Evolutionary conservation across 768 basidiomycete species (phyloP).

Genomic region (Daedaleopsis sinensis): DNA sequence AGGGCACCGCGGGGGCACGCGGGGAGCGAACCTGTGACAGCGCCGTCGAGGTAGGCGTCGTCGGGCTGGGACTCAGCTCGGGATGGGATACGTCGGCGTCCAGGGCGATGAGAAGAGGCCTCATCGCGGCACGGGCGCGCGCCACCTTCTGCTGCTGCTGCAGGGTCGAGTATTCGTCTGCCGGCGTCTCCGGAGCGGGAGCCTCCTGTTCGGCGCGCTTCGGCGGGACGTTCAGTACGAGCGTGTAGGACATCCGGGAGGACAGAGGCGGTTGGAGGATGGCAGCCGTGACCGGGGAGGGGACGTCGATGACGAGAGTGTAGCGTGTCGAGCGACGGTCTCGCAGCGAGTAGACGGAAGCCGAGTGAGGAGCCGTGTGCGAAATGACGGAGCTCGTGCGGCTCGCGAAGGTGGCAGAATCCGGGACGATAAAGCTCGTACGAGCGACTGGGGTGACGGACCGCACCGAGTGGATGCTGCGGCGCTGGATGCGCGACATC

Average conservation of each 20-base stretch:
- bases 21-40: slow-evolving; percentile 15
- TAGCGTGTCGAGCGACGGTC: neutral
- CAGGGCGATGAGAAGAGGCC: neutral
- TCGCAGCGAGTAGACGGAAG: neutral
- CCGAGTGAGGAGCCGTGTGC: slow-evolving; percentile 1
- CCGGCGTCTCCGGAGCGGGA: slow-evolving; percentile 2
- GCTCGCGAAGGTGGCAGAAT: no score
- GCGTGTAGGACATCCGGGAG: neutral
- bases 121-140: slow-evolving; percentile 13
- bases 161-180: slow-evolving; percentile 6
- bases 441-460: slow-evolving; percentile 4
- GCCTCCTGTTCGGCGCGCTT: neutral
- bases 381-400: no score
- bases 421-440: slow-evolving; percentile 11
- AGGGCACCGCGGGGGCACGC: slow-evolving; percentile 18
- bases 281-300: slow-evolving; percentile 1
- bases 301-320: slow-evolving; percentile 2
- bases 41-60: slow-evolving; percentile 8
- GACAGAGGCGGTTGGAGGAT: neutral
- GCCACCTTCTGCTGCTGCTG: slow-evolving; percentile 18
- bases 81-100: slow-evolving; percentile 26
- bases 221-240: slow-evolving; percentile 7
- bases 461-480: neutral
- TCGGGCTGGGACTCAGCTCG: slow-evolving; percentile 13
- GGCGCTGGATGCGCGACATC: neutral